Conservation (phyloP, 1,139 yeast species). For the Eremothecium coryli region DNA sequence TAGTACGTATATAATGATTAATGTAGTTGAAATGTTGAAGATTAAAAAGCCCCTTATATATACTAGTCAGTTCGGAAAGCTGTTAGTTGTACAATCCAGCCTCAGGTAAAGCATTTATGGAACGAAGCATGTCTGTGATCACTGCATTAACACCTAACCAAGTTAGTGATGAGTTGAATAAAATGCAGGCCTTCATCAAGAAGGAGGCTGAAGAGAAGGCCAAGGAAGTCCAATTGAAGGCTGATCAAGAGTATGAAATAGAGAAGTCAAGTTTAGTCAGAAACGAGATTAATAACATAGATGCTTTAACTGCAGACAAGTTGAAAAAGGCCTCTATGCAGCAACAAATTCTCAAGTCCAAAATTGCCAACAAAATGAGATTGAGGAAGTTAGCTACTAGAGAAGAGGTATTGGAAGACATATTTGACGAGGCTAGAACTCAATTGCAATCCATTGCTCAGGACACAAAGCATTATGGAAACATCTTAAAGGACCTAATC, state of each 20-base stretch:
- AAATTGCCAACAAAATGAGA: slow-evolving; percentile 90
- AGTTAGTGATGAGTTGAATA: slow-evolving; percentile 92
- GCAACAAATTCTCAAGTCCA: slow-evolving; percentile 92
- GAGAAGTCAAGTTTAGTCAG: slow-evolving; percentile 94
- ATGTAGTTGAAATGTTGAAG: too few species aligned
- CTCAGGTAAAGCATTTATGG: too few species aligned
- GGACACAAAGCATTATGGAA: slow-evolving; percentile 51
- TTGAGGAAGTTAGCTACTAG: slow-evolving; percentile 81
- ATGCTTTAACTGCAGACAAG: slow-evolving; percentile 68
- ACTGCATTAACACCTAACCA: slow-evolving; percentile 34
- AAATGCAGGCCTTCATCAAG: slow-evolving; percentile 97
- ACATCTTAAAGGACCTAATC: slow-evolving; percentile 65
- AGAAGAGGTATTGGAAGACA: slow-evolving; percentile 66
- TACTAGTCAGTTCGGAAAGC: too few species aligned
- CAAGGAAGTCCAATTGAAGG: slow-evolving; percentile 87
- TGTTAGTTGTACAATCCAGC: too few species aligned
- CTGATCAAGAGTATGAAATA: slow-evolving; percentile 97
- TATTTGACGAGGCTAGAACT: slow-evolving; percentile 60
- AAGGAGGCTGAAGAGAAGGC: slow-evolving; percentile 99
- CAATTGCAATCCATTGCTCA: slow-evolving; percentile 49
- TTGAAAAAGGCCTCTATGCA: slow-evolving; percentile 85
- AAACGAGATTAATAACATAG: slow-evolving; percentile 83
- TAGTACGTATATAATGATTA: not conserved
- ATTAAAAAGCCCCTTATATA: too few species aligned
- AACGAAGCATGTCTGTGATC: slow-evolving; percentile 23